phyloP scores from a whole-genome alignment of 2,329 filamentous ascomycete species.

The Venturia pyrina region DNA sequence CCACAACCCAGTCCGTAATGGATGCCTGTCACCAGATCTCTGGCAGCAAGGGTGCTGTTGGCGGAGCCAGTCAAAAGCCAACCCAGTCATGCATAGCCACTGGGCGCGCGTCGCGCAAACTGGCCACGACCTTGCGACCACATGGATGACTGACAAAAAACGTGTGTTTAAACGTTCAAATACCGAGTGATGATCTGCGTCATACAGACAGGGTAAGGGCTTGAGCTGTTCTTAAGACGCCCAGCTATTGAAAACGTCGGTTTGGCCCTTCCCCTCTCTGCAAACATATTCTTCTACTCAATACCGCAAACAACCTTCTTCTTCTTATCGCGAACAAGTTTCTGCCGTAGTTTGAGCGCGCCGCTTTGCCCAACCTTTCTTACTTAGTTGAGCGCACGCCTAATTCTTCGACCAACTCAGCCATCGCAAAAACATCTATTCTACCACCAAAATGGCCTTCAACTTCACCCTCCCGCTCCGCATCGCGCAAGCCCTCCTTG shows the following conservation, averaged over 20 bases:
- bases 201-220: not conserved
- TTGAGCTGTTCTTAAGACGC: not conserved
- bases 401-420: not conserved
- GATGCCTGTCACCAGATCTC: not conserved
- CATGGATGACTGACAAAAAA: not conserved
- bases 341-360: not conserved
- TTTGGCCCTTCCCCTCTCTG: not conserved
- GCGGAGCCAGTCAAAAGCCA: not conserved
- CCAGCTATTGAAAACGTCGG: not conserved
- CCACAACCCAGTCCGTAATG: not conserved
- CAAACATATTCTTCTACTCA: not conserved
- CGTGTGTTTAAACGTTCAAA: not conserved
- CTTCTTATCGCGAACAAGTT: not conserved
- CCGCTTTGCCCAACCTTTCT: too few relatives aligned
- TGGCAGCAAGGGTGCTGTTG: not conserved
- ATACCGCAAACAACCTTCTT: not conserved
- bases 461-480: slow-evolving; percentile 50
- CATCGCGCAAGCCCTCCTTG: slow-evolving; percentile 55
- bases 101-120: not conserved
- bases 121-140: slow-evolving; percentile 1
- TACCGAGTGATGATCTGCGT: not conserved
- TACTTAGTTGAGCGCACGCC: not conserved
- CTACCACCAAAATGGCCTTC: slow-evolving; percentile 8
- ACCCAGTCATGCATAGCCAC: not conserved
- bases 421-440: not conserved